Conservation (phyloP, 2,329 filamentous ascomycete genomes). For the Hypoxylon sp. region DNA sequence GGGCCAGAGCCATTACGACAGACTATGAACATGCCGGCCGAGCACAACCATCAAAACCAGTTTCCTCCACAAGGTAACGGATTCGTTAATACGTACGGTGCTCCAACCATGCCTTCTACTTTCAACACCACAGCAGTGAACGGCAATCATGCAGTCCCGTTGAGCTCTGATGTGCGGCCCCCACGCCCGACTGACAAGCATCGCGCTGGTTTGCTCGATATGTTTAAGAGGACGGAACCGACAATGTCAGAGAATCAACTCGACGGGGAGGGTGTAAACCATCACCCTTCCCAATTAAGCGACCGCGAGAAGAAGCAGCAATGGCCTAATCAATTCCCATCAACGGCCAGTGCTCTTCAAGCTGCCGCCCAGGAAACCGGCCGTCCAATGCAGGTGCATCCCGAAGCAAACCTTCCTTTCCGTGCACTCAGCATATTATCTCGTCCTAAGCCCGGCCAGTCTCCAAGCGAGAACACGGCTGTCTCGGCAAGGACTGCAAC, state of each 20-base stretch:
- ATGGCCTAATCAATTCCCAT: constrained; percentile 36
- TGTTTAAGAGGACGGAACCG: constrained; percentile 65
- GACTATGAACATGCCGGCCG: constrained; percentile 16
- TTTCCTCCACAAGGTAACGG: constrained; percentile 25
- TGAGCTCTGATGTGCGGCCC: constrained; percentile 33
- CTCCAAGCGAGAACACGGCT: constrained; percentile 44
- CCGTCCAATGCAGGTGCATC: constrained; percentile 54
- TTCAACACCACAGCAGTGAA: constrained; percentile 29
- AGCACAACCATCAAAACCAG: constrained; percentile 38
- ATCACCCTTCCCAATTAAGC: constrained; percentile 24
- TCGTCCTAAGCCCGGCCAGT: constrained; percentile 51
- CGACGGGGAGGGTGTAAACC: constrained; percentile 38
- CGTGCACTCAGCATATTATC: constrained; percentile 58
- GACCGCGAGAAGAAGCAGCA: constrained; percentile 44
- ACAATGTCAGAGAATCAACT: constrained; percentile 47
- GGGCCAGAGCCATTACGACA: constrained; percentile 32
- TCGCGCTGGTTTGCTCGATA: constrained; percentile 65
- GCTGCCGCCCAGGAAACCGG: constrained; percentile 52
- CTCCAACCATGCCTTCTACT: constrained; percentile 28
- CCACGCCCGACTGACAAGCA: constrained; percentile 57
- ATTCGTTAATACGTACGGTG: constrained; percentile 41
- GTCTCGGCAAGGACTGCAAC: constrained; percentile 35
- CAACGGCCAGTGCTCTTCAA: constrained; percentile 50
- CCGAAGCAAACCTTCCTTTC: constrained; percentile 58
- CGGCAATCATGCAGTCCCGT: constrained; percentile 36